Evolutionary conservation across 805 yeast species (phyloP), one percentile per base, ranked within the genome.

Genomic region (Yarrowia sp.): DNA sequence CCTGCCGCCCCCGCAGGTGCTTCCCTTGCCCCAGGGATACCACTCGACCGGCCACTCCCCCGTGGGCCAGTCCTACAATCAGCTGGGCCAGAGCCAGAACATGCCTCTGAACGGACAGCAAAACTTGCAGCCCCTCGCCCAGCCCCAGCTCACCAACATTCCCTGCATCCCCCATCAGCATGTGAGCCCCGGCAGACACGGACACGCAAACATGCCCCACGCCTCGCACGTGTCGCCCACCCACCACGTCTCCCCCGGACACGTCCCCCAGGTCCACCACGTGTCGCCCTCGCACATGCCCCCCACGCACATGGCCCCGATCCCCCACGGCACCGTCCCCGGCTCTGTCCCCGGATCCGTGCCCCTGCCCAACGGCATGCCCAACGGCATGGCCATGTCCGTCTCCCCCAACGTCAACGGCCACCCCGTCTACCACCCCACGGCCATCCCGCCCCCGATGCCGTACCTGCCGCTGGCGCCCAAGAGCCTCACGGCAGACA

Each of bases 401-500:
- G 52, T 59, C 2, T 35, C 52, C 3, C 65, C 65, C 38, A 26
- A 26, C 15, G 46, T 8, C n/a, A 48, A 32, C 53, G 26, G 56
- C 7, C n/a, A 15, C 8, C 19, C 36, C 26, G 16, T 56, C 22
- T 22, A n/a, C 64, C 49, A 42, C 26, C 64, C 64, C 26, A 15
- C 10, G 11, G 64, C 64, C 12, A 42, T 56, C 26, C 64, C 64
- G 2, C 64, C 64, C 5, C 65, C 65, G 36, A 59, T 59, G 65
- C 65, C 65, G 9, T 59, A 59, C 52, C 14, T 59, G 4, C 65
- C 65, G 3, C 52, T 63, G 38, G 56, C 56, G 1, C 67, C 67
- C 26, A 63, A 63, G 32, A 38, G 56, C 16, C 56, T 63, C 55
- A 63, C 67, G 3, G 67, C 67, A 4, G 67, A 63, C 56, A 63